Evolutionary conservation across 2,329 filamentous ascomycete species (phyloP), one percentile per base, ranked within the genome.

Genomic region (Lasiodiplodia theobromae): DNA sequence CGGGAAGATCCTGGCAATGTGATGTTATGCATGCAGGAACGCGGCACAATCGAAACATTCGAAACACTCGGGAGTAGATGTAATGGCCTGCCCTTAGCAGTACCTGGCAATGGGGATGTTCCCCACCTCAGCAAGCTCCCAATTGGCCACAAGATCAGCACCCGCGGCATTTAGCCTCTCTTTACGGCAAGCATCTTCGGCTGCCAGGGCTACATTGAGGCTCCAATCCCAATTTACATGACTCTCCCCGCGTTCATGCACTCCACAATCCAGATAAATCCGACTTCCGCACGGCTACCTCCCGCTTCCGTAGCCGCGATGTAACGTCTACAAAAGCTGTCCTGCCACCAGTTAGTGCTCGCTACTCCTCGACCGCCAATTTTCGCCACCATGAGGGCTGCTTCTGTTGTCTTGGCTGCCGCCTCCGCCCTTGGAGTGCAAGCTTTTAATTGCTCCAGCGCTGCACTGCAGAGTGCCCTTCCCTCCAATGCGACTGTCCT

Each of bases 401-500:
- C 34, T 12, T 12, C 52, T 14, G 34, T 66, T 21, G 40, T 56
- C 52, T 52, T n/a, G 63, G 63, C 63, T 18, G 63, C 52, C 37
- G 28, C 63, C 47, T 34, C 63, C 37, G 14, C 47, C 23, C 47
- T 56, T 11, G 63, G 51, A 23, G 72, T 70, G 23, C 70, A 70
- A 18, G 75, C 74, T 10, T 67, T 75, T 21, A 71, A 78, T 6
- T 82, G 81, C 69, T 74, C 77, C 4, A 69, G 73, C 8, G 71
- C 73, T 38, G 75, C 76, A 4, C 77, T 82, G 34, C 74, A 78
- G 44, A 69, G 73, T 34, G 70, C 76, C 31, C 70, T 82, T 6
- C 76, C 80, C 0, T 66, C 71, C 4, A 77, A 76, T 67, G 78
- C 79, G 12, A 77, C 72, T 21, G 76, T 82, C 6, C 76, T 79